phyloP scores from a whole-genome alignment of 2,329 filamentous ascomycete species.

The Graphium sp. region DNA sequence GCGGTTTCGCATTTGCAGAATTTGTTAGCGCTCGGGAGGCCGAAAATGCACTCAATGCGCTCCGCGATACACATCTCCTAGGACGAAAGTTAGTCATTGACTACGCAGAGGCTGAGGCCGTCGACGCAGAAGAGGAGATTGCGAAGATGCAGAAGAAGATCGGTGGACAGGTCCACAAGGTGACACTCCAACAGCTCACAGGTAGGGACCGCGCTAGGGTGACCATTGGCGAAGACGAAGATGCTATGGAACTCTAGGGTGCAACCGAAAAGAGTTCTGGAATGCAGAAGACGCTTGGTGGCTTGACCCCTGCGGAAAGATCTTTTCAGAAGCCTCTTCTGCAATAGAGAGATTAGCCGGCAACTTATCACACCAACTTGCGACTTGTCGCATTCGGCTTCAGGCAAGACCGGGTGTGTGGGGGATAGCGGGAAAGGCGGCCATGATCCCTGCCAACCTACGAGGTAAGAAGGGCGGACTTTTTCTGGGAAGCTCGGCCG shows the following conservation, averaged over 20 bases:
- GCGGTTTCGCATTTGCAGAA: constrained; percentile 93
- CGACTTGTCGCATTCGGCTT: no score
- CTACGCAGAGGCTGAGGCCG: constrained; percentile 73
- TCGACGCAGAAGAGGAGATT: constrained; percentile 91
- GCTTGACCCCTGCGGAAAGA: not conserved
- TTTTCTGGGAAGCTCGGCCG: no score
- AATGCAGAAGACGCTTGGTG: not conserved
- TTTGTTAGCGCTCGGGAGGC: constrained; percentile 87
- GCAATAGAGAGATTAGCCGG: no score
- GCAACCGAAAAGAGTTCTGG: not conserved
- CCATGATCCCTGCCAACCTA: no score
- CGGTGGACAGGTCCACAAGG: constrained; percentile 75
- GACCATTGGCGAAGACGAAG: constrained; percentile 53
- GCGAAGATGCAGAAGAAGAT: constrained; percentile 95
- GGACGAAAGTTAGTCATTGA: constrained; percentile 81
- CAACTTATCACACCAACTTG: no score
- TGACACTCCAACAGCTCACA: constrained; percentile 77
- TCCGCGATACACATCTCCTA: constrained; percentile 84
- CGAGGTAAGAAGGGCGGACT: no score
- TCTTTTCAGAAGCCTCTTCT: no score
- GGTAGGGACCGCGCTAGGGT: constrained; percentile 75
- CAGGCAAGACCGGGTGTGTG: no score
- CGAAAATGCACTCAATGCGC: constrained; percentile 72
- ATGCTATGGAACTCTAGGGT: constrained; percentile 7
- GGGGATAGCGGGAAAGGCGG: no score